Conservation (phyloP, 2,329 filamentous ascomycete genomes). For the Diaporthe sp. region DNA sequence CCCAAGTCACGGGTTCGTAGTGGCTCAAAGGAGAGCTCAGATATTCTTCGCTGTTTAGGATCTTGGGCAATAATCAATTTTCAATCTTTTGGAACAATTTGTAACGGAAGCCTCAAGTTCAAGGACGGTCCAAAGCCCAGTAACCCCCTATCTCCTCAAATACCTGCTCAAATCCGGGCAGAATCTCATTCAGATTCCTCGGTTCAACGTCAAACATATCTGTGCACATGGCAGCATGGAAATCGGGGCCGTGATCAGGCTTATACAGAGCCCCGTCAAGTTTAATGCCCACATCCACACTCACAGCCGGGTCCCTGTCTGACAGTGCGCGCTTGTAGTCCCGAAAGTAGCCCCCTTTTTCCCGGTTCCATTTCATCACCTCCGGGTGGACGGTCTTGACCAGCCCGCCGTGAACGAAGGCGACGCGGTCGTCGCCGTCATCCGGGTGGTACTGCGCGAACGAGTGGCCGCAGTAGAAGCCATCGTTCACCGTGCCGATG, state of each 20-base stretch:
- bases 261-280: conserved; percentile 41
- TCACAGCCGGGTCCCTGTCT: conserved; percentile 36
- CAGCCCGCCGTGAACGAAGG: conserved; percentile 51
- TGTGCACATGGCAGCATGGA: conserved; percentile 41
- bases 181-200: conserved; percentile 41
- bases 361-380: conserved; percentile 47
- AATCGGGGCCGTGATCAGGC: conserved; percentile 31
- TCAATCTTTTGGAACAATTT: neutral
- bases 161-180: conserved; percentile 32
- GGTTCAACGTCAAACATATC: conserved; percentile 42
- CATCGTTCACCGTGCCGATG: conserved; percentile 47
- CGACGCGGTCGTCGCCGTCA: conserved; percentile 45
- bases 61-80: neutral
- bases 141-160: conserved; percentile 18
- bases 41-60: neutral
- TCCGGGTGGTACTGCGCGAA: conserved; percentile 53
- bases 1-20: neutral
- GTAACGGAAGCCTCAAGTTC: neutral
- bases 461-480: conserved; percentile 51
- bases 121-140: neutral
- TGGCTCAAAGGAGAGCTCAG: too few species aligned
- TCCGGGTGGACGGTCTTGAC: conserved; percentile 48
- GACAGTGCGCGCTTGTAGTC: conserved; percentile 47
- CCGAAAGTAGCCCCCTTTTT: conserved; percentile 48
- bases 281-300: conserved; percentile 41